Percentiles rank a stretch among this genome's conserved stretches.
phyloP scores from a whole-genome alignment of 176 grass and related monocot genomes.

The bread wheat (Triticum aestivum) region DNA sequence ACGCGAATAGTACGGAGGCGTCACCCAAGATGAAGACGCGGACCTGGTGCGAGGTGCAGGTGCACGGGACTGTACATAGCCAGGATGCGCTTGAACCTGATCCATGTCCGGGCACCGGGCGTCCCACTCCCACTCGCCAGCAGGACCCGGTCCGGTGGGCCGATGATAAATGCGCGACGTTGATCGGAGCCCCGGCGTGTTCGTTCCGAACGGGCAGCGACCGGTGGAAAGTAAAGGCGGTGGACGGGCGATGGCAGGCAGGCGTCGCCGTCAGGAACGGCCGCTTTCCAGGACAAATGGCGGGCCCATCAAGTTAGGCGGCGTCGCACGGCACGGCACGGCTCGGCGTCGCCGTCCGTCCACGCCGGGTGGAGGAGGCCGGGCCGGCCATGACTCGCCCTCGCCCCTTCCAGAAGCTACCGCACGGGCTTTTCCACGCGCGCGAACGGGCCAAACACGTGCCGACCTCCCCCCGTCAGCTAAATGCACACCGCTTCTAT shows the following conservation, averaged over 20 bases:
- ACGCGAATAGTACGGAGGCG: background rate
- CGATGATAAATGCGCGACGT: conserved; percentile 42
- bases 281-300: conserved; percentile 49
- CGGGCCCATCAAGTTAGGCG: conserved; percentile 45
- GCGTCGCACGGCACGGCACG: conserved; percentile 29
- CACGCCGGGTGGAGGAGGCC: conserved; percentile 17
- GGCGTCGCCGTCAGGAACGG: conserved; percentile 20
- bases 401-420: conserved; percentile 27
- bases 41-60: background rate
- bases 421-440: background rate
- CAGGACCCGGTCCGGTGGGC: background rate
- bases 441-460: conserved; percentile 27
- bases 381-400: background rate
- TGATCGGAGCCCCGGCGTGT: conserved; percentile 17
- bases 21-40: background rate
- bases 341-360: background rate
- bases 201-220: conserved; percentile 20
- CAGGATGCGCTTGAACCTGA: background rate
- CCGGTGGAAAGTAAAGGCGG: conserved; percentile 1
- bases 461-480: background rate
- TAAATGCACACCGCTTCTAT: background rate
- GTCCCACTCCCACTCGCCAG: too few relatives aligned
- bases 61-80: background rate
- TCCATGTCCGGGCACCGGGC: too few relatives aligned
- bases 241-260: conserved; percentile 8